Conservation (phyloP, 2,329 filamentous ascomycete genomes). For the Hypomyces rosellus region DNA sequence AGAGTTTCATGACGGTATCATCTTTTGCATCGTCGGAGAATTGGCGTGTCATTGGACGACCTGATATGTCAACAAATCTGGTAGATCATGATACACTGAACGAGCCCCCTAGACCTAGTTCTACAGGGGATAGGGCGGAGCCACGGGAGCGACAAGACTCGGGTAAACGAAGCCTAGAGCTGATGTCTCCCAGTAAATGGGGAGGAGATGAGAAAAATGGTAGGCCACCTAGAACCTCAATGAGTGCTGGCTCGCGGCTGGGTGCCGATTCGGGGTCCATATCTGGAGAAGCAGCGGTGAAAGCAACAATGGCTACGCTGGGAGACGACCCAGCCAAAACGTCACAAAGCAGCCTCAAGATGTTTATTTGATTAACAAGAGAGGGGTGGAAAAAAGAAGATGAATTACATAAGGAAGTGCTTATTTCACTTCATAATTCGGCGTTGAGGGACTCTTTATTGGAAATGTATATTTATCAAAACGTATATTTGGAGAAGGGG, state of each 20-base stretch:
- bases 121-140: constrained; percentile 15
- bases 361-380: constrained; percentile 16
- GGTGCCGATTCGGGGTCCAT: constrained; percentile 10
- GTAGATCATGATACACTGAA: constrained; percentile 30
- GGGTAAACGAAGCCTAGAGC: constrained; percentile 6
- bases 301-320: constrained; percentile 4
- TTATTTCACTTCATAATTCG: not conserved
- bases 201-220: constrained; percentile 8
- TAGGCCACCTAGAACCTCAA: constrained; percentile 7
- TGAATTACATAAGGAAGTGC: not conserved
- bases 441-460: not conserved
- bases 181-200: constrained; percentile 10
- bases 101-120: constrained; percentile 25
- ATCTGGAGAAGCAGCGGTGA: constrained; percentile 11
- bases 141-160: constrained; percentile 1
- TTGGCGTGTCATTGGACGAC: constrained; percentile 26
- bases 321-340: constrained; percentile 16
- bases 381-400: not conserved
- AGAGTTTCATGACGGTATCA: constrained; percentile 21
- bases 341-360: constrained; percentile 21
- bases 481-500: not conserved
- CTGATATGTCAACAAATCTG: constrained; percentile 20
- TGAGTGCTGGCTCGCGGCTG: constrained; percentile 4
- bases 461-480: no score
- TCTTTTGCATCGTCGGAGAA: constrained; percentile 33